phyloP scores from a whole-genome alignment of 2,329 filamentous ascomycete genomes.

The Eutypa lata region DNA sequence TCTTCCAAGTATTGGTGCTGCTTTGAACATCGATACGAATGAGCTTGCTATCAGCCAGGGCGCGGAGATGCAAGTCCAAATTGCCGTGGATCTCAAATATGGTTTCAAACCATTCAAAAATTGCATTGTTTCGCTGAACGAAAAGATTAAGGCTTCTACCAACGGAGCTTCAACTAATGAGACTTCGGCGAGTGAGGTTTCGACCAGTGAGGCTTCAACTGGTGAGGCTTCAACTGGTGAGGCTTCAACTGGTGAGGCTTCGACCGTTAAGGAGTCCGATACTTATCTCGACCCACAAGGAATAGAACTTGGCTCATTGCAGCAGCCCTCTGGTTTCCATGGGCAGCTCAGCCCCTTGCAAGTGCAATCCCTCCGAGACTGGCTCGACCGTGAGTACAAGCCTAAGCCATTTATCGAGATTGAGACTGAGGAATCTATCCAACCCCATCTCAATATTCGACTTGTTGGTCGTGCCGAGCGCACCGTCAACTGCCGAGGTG shows the following conservation, averaged over 20 bases:
- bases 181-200: too few species aligned
- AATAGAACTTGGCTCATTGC: not conserved
- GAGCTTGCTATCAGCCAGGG: not conserved
- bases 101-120: not conserved
- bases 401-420: slow-evolving; percentile 28
- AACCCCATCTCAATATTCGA: slow-evolving; percentile 30
- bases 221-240: too few species aligned
- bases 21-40: not conserved
- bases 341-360: slow-evolving; percentile 19
- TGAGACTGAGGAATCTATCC: slow-evolving; percentile 37
- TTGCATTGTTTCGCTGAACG: not conserved
- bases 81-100: not conserved
- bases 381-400: slow-evolving; percentile 22
- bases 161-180: too few species aligned
- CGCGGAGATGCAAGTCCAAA: not conserved
- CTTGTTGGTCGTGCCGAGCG: slow-evolving; percentile 29
- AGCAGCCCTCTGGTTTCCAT: slow-evolving; percentile 1
- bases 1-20: slow-evolving; percentile 4
- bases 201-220: too few species aligned
- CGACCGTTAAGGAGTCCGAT: too few species aligned
- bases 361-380: slow-evolving; percentile 27
- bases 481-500: slow-evolving; percentile 28
- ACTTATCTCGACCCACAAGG: not conserved
- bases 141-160: too few species aligned
- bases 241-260: too few species aligned